Percentiles rank a stretch among this genome's conserved stretches.
These are phyloP conservation scores for Lactuca saligna DNA, from an alignment of 129 eudicot genomes.

Conservation along the genomic window DNA sequence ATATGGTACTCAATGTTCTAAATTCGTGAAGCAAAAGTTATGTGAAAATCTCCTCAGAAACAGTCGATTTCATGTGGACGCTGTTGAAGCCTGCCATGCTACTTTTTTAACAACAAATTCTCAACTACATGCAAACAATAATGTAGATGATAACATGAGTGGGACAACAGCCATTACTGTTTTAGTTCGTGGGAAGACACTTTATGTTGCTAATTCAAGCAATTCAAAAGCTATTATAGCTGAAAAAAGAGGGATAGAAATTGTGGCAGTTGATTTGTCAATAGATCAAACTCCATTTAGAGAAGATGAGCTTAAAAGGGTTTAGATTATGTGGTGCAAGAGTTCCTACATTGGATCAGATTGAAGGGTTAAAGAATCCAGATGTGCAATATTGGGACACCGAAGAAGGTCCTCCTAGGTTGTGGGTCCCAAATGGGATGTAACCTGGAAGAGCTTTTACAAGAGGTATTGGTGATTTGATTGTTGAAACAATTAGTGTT, in stretches of 20 bases:
- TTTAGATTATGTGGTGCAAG: slow-evolving; percentile 87
- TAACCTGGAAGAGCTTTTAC: slow-evolving; percentile 98
- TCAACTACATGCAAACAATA: slow-evolving; percentile 69
- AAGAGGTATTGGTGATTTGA: slow-evolving; percentile 90
- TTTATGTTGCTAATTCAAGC: slow-evolving; percentile 85
- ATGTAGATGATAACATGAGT: slow-evolving; percentile 92
- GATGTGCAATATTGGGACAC: slow-evolving; percentile 96
- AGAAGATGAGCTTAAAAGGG: slow-evolving; percentile 83
- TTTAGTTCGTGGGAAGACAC: slow-evolving; percentile 71
- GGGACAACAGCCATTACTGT: slow-evolving; percentile 96
- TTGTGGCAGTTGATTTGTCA: slow-evolving; percentile 90
- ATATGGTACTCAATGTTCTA: slow-evolving; percentile 89
- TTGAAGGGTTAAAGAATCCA: slow-evolving; percentile 92
- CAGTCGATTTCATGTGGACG: slow-evolving; percentile 63
- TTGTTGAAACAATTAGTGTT: slow-evolving; percentile 95
- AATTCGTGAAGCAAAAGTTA: slow-evolving; percentile 78
- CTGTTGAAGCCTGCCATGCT: slow-evolving; percentile 80
- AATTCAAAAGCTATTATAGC: slow-evolving; percentile 95
- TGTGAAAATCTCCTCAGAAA: slow-evolving; percentile 93
- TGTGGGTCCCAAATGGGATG: slow-evolving; percentile 98
- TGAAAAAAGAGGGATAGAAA: slow-evolving; percentile 66
- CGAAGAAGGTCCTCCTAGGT: slow-evolving; percentile 98
- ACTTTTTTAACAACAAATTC: slow-evolving; percentile 81
- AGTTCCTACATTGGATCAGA: slow-evolving; percentile 95
- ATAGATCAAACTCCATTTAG: slow-evolving; percentile 93